These are phyloP conservation scores for Rubia peregrina DNA, from an alignment of 305 asterid species.

Conservation along the genomic window DNA sequence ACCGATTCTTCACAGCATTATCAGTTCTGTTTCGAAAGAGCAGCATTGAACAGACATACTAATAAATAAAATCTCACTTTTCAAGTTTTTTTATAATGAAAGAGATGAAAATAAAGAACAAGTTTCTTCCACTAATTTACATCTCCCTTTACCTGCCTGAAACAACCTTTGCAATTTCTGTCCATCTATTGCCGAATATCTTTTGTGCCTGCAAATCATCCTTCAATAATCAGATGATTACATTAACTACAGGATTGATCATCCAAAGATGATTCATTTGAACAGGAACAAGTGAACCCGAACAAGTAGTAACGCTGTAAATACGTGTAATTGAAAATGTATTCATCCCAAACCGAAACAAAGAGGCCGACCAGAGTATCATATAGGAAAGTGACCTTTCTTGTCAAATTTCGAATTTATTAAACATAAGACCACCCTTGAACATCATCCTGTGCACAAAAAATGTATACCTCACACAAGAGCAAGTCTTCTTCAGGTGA, in stretches of 20 bases:
- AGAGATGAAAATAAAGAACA: not conserved
- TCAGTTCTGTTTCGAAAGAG: constrained; percentile 57
- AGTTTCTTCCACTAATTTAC: not conserved
- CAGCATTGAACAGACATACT: not conserved
- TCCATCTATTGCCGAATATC: constrained; percentile 95
- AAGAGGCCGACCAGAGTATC: not conserved
- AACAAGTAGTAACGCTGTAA: not conserved
- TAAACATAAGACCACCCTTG: not conserved
- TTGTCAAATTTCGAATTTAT: not conserved
- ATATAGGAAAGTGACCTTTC: not conserved
- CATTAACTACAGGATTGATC: constrained; percentile 1
- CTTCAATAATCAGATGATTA: constrained; percentile 24
- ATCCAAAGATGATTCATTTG: not conserved
- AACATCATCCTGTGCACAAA: not conserved
- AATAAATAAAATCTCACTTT: not conserved
- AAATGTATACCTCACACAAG: constrained; percentile 69
- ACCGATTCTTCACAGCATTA: constrained; percentile 98
- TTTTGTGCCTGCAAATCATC: constrained; percentile 74
- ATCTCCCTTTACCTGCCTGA: constrained; percentile 77
- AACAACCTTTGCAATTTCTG: constrained; percentile 98
- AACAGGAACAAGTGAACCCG: constrained; percentile 4
- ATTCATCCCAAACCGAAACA: not conserved
- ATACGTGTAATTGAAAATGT: not conserved
- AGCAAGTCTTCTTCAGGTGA: constrained; percentile 98
- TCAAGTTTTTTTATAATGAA: not conserved